Percentiles rank a stretch among this genome's conserved stretches.
Conservation (phyloP, 1,284 basidiomycete species). For the Ustilago loliicola region DNA sequence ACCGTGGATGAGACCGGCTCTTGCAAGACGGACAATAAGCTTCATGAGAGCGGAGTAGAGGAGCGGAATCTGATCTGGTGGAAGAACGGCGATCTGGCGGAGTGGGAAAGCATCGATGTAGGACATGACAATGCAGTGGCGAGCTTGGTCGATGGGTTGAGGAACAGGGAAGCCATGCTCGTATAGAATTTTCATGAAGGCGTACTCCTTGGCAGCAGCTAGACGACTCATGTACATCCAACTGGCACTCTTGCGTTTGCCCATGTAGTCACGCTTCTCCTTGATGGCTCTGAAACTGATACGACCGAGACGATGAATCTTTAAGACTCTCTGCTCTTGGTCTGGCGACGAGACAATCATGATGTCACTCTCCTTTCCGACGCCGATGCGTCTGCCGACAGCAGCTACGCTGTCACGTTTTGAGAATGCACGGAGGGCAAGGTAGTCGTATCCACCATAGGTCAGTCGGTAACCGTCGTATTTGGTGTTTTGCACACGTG, state of each 20-base stretch:
- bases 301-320: conserved; percentile 91
- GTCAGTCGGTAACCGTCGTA: conserved; percentile 98
- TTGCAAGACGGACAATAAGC: conserved; percentile 92
- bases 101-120: conserved; percentile 95
- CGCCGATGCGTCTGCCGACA: conserved; percentile 96
- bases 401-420: conserved; percentile 73
- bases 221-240: conserved; percentile 99
- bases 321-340: conserved; percentile 87
- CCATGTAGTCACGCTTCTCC: conserved; percentile 94
- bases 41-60: conserved; percentile 95
- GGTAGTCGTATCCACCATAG: conserved; percentile 96
- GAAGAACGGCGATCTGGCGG: conserved; percentile 88
- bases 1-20: conserved; percentile 93
- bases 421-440: conserved; percentile 92
- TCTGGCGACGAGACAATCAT: conserved; percentile 89
- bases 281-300: conserved; percentile 98
- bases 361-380: conserved; percentile 98
- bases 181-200: conserved; percentile 98
- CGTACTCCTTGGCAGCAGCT: conserved; percentile 96
- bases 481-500: conserved; percentile 89
- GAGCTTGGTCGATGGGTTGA: conserved; percentile 89
- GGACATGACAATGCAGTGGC: conserved; percentile 96
- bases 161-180: conserved; percentile 95
- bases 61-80: conserved; percentile 80
- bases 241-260: conserved; percentile 92